phyloP scores from a whole-genome alignment of 495 filamentous ascomycete genomes.

The Neurospora hispaniola region DNA sequence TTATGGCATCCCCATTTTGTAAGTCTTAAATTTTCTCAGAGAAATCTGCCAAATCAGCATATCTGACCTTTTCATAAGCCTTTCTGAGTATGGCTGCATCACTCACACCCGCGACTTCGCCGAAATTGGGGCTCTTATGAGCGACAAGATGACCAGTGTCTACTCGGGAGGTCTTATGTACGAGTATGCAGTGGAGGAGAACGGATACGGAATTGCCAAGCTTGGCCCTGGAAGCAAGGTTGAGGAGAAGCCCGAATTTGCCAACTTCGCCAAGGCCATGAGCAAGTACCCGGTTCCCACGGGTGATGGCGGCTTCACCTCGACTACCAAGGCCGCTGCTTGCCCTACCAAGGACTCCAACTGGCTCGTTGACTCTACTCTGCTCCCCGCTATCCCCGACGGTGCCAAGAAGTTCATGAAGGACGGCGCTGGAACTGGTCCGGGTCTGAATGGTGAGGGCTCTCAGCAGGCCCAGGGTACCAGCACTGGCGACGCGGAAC shows the following conservation, averaged over 20 bases:
- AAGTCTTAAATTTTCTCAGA: neutral
- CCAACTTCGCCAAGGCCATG: conserved; percentile 55
- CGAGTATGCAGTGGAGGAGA: conserved; percentile 77
- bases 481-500: conserved; percentile 50
- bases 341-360: conserved; percentile 60
- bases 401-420: conserved; percentile 57
- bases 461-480: conserved; percentile 55
- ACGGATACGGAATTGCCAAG: conserved; percentile 66
- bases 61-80: conserved; percentile 24
- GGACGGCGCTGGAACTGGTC: conserved; percentile 60
- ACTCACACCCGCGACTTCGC: conserved; percentile 69
- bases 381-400: conserved; percentile 66
- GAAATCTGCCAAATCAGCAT: neutral
- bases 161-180: conserved; percentile 96
- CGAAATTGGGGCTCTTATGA: conserved; percentile 75
- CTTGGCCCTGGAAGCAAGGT: conserved; percentile 41
- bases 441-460: conserved; percentile 60
- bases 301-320: conserved; percentile 70
- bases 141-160: conserved; percentile 71
- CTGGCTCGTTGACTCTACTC: conserved; percentile 59
- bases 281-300: conserved; percentile 49
- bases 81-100: conserved; percentile 89
- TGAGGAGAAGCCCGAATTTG: conserved; percentile 49
- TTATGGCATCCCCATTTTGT: conserved; percentile 85
- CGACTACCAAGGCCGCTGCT: conserved; percentile 47